Base-by-base conservation (phyloP, 768 basidiomycete species). In the Tulasnella calospora region DNA sequence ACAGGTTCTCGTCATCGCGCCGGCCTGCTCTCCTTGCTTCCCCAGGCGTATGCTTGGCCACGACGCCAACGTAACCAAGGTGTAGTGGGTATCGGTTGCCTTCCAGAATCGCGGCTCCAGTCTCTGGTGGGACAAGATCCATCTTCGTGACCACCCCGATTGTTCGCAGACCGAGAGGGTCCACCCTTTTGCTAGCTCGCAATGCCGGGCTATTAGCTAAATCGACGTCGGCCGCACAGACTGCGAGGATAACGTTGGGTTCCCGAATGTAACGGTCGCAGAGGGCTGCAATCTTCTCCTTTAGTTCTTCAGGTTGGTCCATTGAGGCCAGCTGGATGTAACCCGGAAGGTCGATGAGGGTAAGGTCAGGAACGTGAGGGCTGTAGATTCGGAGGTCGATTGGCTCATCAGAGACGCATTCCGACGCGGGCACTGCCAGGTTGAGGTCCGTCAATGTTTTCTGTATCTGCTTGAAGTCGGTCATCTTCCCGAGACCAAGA, bases 91-190 rank as follows among this genome's bases (percentile, higher is more conserved):
- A 99, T 73, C 95, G 88, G 83, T 97, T 96, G 0, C 96, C 96
- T 21, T 90, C 86, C 17, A 99, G 86, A 79, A 99, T 95, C 44
- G 83, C 80, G 0, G 91, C 93, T 15, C 97, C 98, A 79, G 92
- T 88, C 76, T 94, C 92, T 3, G 97, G 89, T 55, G 91, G 87
- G 23, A 99, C 95, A 44, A 99, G 87, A 83, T 99, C 98, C 98
- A 99, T 98, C 88, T 99, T 99, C 30, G 98, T 99, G 61, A 99
- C 89, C 21, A 99, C 98, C 38, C 98, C 98, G 81, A 99, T 96
- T 1, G 98, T 99, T 35, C 98, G 90, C 77, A 96, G 86, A 21
- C 98, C 98, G 21, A 99, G 86, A 3, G 97, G 97, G 83, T 99
- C 98, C 4, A 99, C 94, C 80, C 93, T 92, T 57, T 96, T 88